Percentiles rank a stretch among this genome's conserved stretches.
Evolutionary conservation across 2,329 filamentous ascomycete species (phyloP).

Genomic region (Clonostachys chloroleuca): DNA sequence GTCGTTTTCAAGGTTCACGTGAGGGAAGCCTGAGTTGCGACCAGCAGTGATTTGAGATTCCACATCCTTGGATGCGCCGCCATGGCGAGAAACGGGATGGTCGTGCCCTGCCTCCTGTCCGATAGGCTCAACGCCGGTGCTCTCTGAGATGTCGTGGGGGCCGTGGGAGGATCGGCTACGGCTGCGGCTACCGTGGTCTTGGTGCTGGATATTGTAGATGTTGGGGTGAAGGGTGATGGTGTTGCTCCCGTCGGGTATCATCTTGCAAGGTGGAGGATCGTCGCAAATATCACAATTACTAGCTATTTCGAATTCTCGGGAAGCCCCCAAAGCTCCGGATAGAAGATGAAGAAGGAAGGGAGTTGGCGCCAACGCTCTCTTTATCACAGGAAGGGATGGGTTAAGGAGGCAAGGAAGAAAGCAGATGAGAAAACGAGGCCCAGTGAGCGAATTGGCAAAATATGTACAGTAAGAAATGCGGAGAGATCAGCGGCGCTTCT

Average conservation of each 20-base stretch:
- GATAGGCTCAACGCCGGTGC: conserved; percentile 38
- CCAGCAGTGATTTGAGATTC: conserved; percentile 39
- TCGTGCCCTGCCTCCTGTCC: conserved; percentile 24
- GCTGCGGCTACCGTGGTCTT: conserved; percentile 25
- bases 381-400: no score
- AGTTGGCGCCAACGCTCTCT: background rate
- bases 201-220: conserved; percentile 33
- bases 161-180: conserved; percentile 9
- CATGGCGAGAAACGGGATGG: conserved; percentile 33
- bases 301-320: background rate
- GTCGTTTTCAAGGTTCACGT: conserved; percentile 63
- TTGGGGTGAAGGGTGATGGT: conserved; percentile 38
- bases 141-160: conserved; percentile 8
- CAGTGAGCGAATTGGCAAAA: no score
- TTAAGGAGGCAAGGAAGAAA: no score
- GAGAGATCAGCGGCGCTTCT: background rate
- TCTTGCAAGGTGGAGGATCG: conserved; percentile 10
- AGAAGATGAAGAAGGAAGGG: background rate
- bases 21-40: conserved; percentile 42
- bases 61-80: conserved; percentile 33
- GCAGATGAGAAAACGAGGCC: no score
- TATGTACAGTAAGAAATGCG: background rate
- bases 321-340: background rate
- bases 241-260: conserved; percentile 35
- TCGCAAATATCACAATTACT: background rate